Percentiles rank a stretch among this genome's conserved stretches.
Evolutionary conservation across 805 yeast genomes (phyloP).

Genomic region (Kodamaea neixiangensis): DNA sequence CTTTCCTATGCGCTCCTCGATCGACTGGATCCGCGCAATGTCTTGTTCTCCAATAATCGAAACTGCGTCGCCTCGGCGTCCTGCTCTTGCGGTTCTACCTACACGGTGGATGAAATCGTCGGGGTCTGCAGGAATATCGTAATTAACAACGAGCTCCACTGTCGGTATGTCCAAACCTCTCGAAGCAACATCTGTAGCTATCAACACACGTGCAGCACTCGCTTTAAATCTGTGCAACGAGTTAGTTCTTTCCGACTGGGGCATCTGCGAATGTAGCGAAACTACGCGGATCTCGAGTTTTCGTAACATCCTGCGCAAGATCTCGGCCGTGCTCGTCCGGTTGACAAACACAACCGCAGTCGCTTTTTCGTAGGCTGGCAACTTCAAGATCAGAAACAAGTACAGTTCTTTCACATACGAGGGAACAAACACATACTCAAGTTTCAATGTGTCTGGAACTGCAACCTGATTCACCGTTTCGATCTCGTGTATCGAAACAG

Average conservation of each 20-base stretch:
- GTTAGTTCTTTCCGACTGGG: slow-evolving; percentile 87
- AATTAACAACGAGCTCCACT: slow-evolving; percentile 87
- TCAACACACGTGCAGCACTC: slow-evolving; percentile 86
- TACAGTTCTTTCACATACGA: slow-evolving; percentile 90
- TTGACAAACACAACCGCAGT: slow-evolving; percentile 90
- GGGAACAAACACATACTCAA: slow-evolving; percentile 76
- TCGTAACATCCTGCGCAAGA: slow-evolving; percentile 73
- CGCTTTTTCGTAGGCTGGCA: slow-evolving; percentile 60
- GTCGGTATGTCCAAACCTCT: slow-evolving; percentile 96
- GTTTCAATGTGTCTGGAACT: slow-evolving; percentile 70
- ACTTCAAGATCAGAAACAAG: slow-evolving; percentile 64
- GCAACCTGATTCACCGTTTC: slow-evolving; percentile 74
- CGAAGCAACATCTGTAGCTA: slow-evolving; percentile 97
- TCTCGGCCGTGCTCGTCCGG: slow-evolving; percentile 87
- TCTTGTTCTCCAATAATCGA: slow-evolving; percentile 86
- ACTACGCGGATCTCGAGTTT: slow-evolving; percentile 78
- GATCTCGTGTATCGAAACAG: slow-evolving; percentile 72
- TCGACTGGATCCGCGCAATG: slow-evolving; percentile 74
- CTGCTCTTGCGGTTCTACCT: slow-evolving; percentile 99
- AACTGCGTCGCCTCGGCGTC: slow-evolving; percentile 80
- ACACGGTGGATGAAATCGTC: slow-evolving; percentile 96
- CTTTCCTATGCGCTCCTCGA: slow-evolving; percentile 79
- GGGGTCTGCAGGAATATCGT: slow-evolving; percentile 92
- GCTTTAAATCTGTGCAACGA: slow-evolving; percentile 93
- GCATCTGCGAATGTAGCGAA: slow-evolving; percentile 92